A percentile compares a stretch with the other conserved stretches of the same genome.
Conservation (phyloP, 495 filamentous ascomycete species). For the Penicillium soppii region DNA sequence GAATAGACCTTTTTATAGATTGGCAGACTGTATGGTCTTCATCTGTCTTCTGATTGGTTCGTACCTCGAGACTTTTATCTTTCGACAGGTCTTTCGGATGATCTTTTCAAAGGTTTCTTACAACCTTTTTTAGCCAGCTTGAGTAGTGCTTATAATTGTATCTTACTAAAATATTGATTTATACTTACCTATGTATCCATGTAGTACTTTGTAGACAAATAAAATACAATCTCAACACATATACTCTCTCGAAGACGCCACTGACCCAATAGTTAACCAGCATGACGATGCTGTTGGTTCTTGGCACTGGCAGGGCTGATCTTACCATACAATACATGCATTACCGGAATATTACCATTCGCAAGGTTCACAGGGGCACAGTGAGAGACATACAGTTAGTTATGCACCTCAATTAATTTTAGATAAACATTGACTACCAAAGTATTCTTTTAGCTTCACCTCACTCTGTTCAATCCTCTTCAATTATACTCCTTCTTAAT, state of each 20-base stretch:
- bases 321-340: constrained; percentile 12
- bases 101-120: too few relatives aligned
- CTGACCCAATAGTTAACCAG: constrained; percentile 2
- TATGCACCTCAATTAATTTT: not conserved
- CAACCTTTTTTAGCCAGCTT: too few relatives aligned
- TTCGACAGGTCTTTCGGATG: too few relatives aligned
- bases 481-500: not conserved
- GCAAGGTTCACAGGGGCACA: not conserved
- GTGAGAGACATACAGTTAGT: not conserved
- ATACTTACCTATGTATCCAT: too few relatives aligned
- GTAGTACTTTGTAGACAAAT: too few relatives aligned
- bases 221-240: constrained; percentile 9
- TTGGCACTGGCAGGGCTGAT: constrained; percentile 25
- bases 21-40: too few relatives aligned
- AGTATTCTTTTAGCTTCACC: not conserved
- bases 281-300: constrained; percentile 3
- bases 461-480: not conserved
- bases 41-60: too few relatives aligned
- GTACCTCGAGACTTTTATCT: too few relatives aligned
- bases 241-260: constrained; percentile 4
- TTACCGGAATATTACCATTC: constrained; percentile 13
- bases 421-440: too few relatives aligned
- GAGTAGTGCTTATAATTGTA: too few relatives aligned
- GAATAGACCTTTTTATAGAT: too few relatives aligned
- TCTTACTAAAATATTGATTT: too few relatives aligned